phyloP scores from a whole-genome alignment of 345 rosid species.

The Bruguiera parviflora region DNA sequence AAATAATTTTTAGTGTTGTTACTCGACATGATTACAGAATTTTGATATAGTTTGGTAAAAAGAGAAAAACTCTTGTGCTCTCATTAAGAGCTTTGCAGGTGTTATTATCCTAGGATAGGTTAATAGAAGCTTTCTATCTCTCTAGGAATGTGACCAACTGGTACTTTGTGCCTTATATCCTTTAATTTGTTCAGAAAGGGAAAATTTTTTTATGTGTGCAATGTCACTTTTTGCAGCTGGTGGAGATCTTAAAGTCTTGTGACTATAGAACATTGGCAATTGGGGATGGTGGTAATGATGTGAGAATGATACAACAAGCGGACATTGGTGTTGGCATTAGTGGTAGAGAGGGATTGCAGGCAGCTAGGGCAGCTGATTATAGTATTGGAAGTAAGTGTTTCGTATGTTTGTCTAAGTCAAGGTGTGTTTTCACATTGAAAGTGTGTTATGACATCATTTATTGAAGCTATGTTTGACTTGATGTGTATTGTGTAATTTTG shows the following conservation, averaged over 20 bases:
- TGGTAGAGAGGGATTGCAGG: constrained; percentile 98
- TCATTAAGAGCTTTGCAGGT: too few relatives aligned
- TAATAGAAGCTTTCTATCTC: too few relatives aligned
- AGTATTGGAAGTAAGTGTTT: constrained; percentile 85
- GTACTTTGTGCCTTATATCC: not conserved
- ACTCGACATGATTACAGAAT: too few relatives aligned
- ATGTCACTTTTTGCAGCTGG: constrained; percentile 56
- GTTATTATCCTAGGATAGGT: too few relatives aligned
- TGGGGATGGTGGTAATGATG: constrained; percentile 99
- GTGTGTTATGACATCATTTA: not conserved
- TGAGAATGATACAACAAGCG: constrained; percentile 98
- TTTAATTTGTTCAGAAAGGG: not conserved
- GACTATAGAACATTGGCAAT: constrained; percentile 94
- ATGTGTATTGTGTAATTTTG: not conserved
- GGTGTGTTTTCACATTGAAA: not conserved
- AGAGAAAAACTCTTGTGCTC: too few relatives aligned
- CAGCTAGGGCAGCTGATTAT: constrained; percentile 99
- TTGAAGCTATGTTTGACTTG: not conserved
- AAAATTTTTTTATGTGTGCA: not conserved
- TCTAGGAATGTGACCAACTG: too few relatives aligned
- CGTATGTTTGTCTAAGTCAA: not conserved
- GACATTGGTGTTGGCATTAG: constrained; percentile 98
- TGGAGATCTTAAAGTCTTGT: constrained; percentile 82
- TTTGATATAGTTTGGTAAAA: too few relatives aligned
- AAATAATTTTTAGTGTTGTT: too few relatives aligned